These are phyloP conservation scores for Eutrema japonicum DNA, from an alignment of 345 rosid species.

Conservation along the genomic window DNA sequence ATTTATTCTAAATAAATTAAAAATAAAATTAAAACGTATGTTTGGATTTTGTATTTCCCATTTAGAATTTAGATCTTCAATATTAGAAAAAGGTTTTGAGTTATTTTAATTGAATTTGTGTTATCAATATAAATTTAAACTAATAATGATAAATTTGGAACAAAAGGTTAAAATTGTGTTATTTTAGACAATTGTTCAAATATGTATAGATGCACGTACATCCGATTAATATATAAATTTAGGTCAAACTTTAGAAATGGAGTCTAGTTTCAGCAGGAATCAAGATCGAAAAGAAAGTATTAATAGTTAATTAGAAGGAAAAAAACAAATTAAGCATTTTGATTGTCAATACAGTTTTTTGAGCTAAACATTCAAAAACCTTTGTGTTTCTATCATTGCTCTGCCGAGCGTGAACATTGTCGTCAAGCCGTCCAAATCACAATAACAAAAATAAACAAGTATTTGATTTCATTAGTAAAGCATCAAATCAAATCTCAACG, in stretches of 20 bases:
- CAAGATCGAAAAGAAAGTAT: neutral
- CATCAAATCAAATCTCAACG: conserved; percentile 38
- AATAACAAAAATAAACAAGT: neutral
- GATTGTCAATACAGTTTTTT: neutral
- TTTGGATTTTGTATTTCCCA: too few relatives aligned
- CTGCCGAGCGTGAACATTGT: conserved; percentile 24
- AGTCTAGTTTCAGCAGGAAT: conserved; percentile 1
- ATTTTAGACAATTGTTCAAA: neutral
- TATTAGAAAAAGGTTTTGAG: too few relatives aligned
- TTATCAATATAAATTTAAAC: too few relatives aligned
- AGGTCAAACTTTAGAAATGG: conserved; percentile 11
- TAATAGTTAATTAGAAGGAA: neutral
- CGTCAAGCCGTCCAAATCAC: conserved; percentile 39
- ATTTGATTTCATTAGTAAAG: neutral
- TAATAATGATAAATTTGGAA: too few relatives aligned
- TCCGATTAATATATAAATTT: neutral
- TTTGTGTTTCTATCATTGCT: conserved; percentile 15
- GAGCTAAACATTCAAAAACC: conserved; percentile 20
- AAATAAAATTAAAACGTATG: too few relatives aligned
- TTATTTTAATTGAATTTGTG: too few relatives aligned
- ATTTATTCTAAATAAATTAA: too few relatives aligned
- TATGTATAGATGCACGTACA: neutral
- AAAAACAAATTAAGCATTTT: neutral
- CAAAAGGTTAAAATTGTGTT: too few relatives aligned
- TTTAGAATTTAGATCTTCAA: too few relatives aligned